Conservation (phyloP, 202 grass and related monocot genomes). For the Elaeis oleifera region DNA sequence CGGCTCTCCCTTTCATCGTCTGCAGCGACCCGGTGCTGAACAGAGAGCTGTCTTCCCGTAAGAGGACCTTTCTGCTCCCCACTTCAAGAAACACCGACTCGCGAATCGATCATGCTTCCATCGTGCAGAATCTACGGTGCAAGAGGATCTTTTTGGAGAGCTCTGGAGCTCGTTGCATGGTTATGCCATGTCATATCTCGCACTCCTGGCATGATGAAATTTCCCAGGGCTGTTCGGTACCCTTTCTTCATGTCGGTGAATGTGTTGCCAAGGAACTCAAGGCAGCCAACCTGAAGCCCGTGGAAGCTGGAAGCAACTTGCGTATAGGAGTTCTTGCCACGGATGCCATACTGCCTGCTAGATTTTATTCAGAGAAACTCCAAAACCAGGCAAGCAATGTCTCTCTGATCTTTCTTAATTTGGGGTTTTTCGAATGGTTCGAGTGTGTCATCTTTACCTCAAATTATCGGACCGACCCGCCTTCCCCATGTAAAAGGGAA, state of each 20-base stretch:
- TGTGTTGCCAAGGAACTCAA: conserved; percentile 52
- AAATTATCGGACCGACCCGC: too few relatives aligned
- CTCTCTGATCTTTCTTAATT: conserved; percentile 3
- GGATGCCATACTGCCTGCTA: conserved; percentile 15
- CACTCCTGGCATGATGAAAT: conserved; percentile 60
- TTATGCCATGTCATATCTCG: conserved; percentile 60
- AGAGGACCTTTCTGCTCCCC: background rate
- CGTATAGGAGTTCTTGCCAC: conserved; percentile 51
- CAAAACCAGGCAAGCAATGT: conserved; percentile 36
- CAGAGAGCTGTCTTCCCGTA: conserved; percentile 20
- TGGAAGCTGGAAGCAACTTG: conserved; percentile 65
- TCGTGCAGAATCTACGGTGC: conserved; percentile 50
- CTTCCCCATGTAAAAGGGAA: too few relatives aligned
- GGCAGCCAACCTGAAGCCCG: conserved; percentile 48
- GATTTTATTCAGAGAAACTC: conserved; percentile 51
- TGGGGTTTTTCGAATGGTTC: too few relatives aligned
- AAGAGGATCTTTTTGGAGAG: conserved; percentile 55
- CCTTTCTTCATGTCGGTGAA: conserved; percentile 51
- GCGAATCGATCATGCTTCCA: conserved; percentile 7
- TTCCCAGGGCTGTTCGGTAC: conserved; percentile 49
- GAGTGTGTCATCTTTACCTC: too few relatives aligned
- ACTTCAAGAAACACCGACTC: too few relatives aligned
- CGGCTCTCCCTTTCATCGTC: conserved; percentile 53
- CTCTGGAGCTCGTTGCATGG: conserved; percentile 65
- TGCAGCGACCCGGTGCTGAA: conserved; percentile 41